A percentile compares a stretch with the other conserved stretches of the same genome.
phyloP scores from a whole-genome alignment of 208 protist species.

The Endotrypanum monterogeii region DNA sequence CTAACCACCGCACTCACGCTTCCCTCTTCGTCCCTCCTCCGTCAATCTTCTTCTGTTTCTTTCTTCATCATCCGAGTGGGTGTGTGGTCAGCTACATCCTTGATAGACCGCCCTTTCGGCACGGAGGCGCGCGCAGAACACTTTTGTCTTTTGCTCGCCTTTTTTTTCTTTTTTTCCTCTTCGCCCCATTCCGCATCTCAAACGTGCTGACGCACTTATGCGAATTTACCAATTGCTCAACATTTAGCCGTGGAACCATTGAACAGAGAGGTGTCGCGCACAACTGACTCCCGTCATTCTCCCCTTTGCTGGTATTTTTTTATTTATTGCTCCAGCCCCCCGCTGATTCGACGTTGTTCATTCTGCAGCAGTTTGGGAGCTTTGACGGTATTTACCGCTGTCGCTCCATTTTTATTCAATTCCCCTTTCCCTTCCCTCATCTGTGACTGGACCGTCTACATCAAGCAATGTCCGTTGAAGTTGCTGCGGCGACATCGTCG shows the following conservation, averaged over 20 bases:
- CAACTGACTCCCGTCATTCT: not conserved
- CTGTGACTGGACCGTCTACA: not conserved
- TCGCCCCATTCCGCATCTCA: not conserved
- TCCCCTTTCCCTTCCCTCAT: not conserved
- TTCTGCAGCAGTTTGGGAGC: not conserved
- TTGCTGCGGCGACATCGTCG: slow-evolving; percentile 22
- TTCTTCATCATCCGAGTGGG: slow-evolving; percentile 1
- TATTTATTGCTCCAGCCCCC: not conserved
- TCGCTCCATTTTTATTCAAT: not conserved
- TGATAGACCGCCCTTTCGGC: not conserved
- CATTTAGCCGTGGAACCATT: not conserved
- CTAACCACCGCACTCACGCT: not conserved
- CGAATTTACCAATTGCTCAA: not conserved
- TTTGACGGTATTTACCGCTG: not conserved
- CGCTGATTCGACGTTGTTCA: not conserved
- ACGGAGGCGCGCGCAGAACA: not conserved
- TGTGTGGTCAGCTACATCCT: not conserved
- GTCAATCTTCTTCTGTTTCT: slow-evolving; percentile 13
- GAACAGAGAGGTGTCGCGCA: not conserved
- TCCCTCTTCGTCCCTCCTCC: too few relatives aligned
- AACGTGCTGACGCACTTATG: not conserved
- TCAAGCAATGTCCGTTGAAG: slow-evolving; percentile 26
- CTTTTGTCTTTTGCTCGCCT: slow-evolving; percentile 5
- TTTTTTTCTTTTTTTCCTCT: not conserved
- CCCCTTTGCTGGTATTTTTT: not conserved